Base-by-base conservation (phyloP, 352 stramenopile species). In the Globisporangium perplexum region DNA sequence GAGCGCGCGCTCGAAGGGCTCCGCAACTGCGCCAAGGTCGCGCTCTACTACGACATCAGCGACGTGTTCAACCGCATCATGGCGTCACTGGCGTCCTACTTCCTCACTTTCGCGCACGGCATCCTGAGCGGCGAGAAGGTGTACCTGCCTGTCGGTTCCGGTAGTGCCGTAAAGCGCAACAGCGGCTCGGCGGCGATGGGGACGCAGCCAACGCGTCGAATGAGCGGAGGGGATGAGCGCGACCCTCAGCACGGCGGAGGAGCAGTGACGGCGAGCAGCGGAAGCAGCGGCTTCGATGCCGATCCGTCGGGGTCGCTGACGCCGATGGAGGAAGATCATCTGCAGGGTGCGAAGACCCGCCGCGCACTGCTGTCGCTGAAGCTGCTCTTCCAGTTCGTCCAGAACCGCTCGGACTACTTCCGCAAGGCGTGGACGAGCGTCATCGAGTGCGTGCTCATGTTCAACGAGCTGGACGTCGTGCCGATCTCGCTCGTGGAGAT, bases 401-500 rank as follows among this genome's bases (percentile, higher is more conserved):
- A 89, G 58, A 88, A 88, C 49, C 80, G 82, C 35, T 82, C 71
- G 33, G 85, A 88, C 56, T 82, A 68, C 39, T 87, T 95, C 53
- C 72, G 73, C 48, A 89, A 90, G 53, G 83, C 80, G 1, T 95
- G 85, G 85, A 69, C 74, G 14, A 88, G 74, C 28, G 78, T 95
- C 6, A 71, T 93, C 38, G 85, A 95, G 54, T 93, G 83, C 46
- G 71, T 93, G 55, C 68, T 95, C 28, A 89, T 93, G 77, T 93
- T 95, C 53, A 95, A 95, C 56, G 83, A 93, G 61, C 59, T 95
- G 20, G 85, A 95, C 48, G 82, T 86, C 0, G 73, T 91, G 23
- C 84, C 84, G 17, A 90, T 77, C 3, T 93, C 84, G 18, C 60
- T 95, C n/a, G 83, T 92, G 36, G 84, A 95, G 65, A 93, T 93